Base-by-base conservation (phyloP, 139 green algal genomes). In the Micractinium conductrix region DNA sequence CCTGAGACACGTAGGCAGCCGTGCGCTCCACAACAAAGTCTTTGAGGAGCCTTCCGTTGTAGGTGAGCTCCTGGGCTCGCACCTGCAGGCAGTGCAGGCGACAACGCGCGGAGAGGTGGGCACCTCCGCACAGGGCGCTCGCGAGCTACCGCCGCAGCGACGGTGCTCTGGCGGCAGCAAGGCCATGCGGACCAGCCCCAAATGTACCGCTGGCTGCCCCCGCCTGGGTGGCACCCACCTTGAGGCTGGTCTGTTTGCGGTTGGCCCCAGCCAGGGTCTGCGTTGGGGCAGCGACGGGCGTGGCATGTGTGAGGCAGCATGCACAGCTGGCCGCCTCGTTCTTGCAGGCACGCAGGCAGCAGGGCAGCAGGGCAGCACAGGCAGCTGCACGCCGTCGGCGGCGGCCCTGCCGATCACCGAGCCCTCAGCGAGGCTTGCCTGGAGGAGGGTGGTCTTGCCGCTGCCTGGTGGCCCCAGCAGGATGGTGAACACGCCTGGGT, bases 391-490 rank as follows among this genome's bases (percentile, higher is more conserved):
- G 58, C 10, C 55, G 24, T n/a, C 76, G 58, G 68, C 67, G 6
- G 21, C 21, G 26, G 7, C 14, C 24, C 7, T 7, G 21, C 60
- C 7, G 16, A 69, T 7, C 60, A 12, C 12, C 44, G 10, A 30
- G 3, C 33, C 58, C n/a, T 14, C 26, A n/a, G 45, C 35, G 35
- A 42, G 73, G 79, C 86, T 71, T 0, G 88, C 80, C n/a, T 86
- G 81, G 30, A 96, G 82, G 30, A 96, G 88, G 17, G 88, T 93
- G 37, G 80, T 89, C 81, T 95, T 94, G 63, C 93, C 93, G 21
- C 81, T 72, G 14, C 90, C 87, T 1, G 93, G 93, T 6, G 93
- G 93, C 12, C 92, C 80, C 69, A 85, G 80, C 69, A 85, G 80
- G 33, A 85, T 67, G 33, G 80, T 85, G 80, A 85, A 85, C 38